Conservation (phyloP, 2,329 filamentous ascomycete species). For the Cyphellophora attinorum region DNA sequence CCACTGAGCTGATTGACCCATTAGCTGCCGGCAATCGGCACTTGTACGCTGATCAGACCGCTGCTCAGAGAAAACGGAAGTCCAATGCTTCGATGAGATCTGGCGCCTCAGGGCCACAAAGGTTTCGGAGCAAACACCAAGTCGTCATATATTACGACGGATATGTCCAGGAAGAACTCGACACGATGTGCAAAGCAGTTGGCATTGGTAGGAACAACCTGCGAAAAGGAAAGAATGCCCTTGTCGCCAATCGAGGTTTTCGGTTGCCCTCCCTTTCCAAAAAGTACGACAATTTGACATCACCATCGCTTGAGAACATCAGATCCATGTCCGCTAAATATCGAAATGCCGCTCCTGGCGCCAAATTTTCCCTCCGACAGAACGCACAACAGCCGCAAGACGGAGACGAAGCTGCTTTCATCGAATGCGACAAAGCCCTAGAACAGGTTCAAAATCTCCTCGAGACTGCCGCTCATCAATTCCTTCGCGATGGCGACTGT, state of each 20-base stretch:
- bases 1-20: conserved; percentile 8
- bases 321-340: conserved; percentile 4
- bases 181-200: conserved; percentile 71
- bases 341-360: conserved; percentile 3
- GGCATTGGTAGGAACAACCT: conserved; percentile 73
- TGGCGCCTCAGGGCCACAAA: conserved; percentile 25
- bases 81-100: conserved; percentile 24
- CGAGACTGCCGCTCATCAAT: conserved; percentile 80
- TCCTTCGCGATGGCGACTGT: conserved; percentile 80
- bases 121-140: conserved; percentile 62
- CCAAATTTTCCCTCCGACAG: not conserved
- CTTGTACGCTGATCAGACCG: conserved; percentile 21
- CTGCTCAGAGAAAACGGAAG: conserved; percentile 28
- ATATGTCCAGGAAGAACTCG: conserved; percentile 73
- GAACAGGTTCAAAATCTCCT: conserved; percentile 73
- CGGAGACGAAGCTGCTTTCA: conserved; percentile 54
- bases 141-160: conserved; percentile 90
- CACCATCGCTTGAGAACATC: conserved; percentile 6
- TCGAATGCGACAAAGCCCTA: conserved; percentile 66
- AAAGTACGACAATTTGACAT: too few relatives aligned
- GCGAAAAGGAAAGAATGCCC: conserved; percentile 73
- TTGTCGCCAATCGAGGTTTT: conserved; percentile 46
- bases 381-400: conserved; percentile 1
- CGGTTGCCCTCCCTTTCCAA: conserved; percentile 9
- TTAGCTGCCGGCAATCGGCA: conserved; percentile 16